Percentiles rank a stretch among this genome's conserved stretches.
phyloP scores from a whole-genome alignment of 179 eudicot genomes.

The Patellifolia procumbens region DNA sequence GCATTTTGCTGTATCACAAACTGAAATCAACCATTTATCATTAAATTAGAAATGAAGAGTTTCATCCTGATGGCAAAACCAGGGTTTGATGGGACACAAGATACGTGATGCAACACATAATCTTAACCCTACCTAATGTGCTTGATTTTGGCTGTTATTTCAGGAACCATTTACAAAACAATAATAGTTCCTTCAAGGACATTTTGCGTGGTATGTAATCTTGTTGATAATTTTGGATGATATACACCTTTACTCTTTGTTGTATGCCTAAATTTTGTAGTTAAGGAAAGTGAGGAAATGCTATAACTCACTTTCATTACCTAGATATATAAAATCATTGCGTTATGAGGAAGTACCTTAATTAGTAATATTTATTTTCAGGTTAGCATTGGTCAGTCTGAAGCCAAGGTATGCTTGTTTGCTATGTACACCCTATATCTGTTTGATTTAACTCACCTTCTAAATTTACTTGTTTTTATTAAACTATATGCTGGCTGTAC shows the following conservation, averaged over 20 bases:
- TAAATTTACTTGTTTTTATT: background rate
- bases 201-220: conserved; percentile 76
- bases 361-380: conserved; percentile 35
- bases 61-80: background rate
- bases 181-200: conserved; percentile 85
- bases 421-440: background rate
- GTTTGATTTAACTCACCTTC: background rate
- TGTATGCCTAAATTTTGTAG: background rate
- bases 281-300: background rate
- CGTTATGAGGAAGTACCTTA: background rate
- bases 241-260: conserved; percentile 11
- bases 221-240: conserved; percentile 1
- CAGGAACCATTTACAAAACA: conserved; percentile 96
- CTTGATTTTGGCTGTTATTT: conserved; percentile 26
- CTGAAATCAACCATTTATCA: background rate
- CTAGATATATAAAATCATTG: background rate
- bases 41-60: background rate
- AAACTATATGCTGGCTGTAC: background rate
- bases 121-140: background rate
- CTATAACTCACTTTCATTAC: background rate
- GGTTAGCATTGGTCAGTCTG: conserved; percentile 94
- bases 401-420: conserved; percentile 77
- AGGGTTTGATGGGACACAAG: background rate
- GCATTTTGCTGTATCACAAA: background rate
- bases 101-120: background rate